phyloP scores from a whole-genome alignment of 1,284 basidiomycete genomes.

The Pholiota adiposa region DNA sequence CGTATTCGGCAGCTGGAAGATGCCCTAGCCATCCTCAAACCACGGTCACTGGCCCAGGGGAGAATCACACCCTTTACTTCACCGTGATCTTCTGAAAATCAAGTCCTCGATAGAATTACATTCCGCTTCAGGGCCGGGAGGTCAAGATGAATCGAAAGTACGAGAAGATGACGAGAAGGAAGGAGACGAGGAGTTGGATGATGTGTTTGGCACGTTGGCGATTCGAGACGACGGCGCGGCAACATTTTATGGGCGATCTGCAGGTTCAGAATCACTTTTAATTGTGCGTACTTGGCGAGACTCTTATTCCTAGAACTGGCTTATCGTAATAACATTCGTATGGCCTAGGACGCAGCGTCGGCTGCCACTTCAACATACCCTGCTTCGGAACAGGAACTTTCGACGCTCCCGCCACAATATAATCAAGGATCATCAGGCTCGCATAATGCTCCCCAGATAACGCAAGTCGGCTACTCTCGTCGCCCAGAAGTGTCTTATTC shows the following conservation, averaged over 20 bases:
- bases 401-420: conserved; percentile 13
- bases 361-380: conserved; percentile 8
- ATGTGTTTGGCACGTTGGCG: conserved; percentile 66
- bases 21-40: conserved; percentile 66
- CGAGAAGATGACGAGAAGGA: conserved; percentile 39
- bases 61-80: conserved; percentile 65
- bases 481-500: background rate
- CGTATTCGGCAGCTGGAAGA: conserved; percentile 80
- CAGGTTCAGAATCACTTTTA: conserved; percentile 63
- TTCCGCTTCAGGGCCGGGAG: conserved; percentile 38
- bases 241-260: conserved; percentile 68
- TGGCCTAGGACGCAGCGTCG: conserved; percentile 22
- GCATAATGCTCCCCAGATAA: conserved; percentile 2
- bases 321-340: conserved; percentile 35
- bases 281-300: conserved; percentile 43
- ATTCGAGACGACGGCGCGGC: conserved; percentile 65
- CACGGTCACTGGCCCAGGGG: conserved; percentile 36
- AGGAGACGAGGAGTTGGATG: conserved; percentile 53
- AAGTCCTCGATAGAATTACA: conserved; percentile 72
- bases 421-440: conserved; percentile 16
- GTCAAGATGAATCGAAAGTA: conserved; percentile 38
- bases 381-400: conserved; percentile 14
- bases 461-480: background rate
- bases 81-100: conserved; percentile 66
- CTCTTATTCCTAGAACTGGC: conserved; percentile 6